These are phyloP conservation scores for Gliomastix tumulicola DNA, from an alignment of 2,329 filamentous ascomycete species.

Conservation along the genomic window DNA sequence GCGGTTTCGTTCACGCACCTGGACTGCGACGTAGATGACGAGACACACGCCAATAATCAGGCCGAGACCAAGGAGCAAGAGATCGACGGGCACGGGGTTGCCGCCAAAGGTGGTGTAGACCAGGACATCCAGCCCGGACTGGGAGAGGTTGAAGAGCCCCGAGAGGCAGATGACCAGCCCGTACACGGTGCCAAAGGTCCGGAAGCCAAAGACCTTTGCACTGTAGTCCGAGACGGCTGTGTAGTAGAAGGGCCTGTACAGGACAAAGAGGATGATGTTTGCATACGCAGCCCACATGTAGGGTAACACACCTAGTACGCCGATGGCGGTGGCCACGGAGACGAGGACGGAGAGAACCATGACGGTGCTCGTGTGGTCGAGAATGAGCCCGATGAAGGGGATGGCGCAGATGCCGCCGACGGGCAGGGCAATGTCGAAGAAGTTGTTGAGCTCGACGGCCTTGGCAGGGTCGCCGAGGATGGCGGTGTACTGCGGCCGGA, in stretches of 20 bases:
- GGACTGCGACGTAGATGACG: conserved; percentile 55
- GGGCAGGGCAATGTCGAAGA: conserved; percentile 75
- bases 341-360: conserved; percentile 67
- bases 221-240: conserved; percentile 84
- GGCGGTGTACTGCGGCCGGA: conserved; percentile 73
- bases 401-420: conserved; percentile 78
- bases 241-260: conserved; percentile 87
- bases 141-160: conserved; percentile 76
- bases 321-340: conserved; percentile 64
- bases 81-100: conserved; percentile 72
- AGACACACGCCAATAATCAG: conserved; percentile 57
- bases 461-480: conserved; percentile 56
- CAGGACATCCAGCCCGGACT: conserved; percentile 71
- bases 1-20: conserved; percentile 21
- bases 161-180: conserved; percentile 82
- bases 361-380: conserved; percentile 70
- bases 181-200: conserved; percentile 91
- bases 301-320: conserved; percentile 68
- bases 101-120: conserved; percentile 67
- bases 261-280: conserved; percentile 72
- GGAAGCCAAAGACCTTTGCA: conserved; percentile 88
- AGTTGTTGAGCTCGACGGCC: conserved; percentile 67
- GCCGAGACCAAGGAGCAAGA: conserved; percentile 56
- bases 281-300: conserved; percentile 63
- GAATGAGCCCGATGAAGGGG: conserved; percentile 74